These are phyloP conservation scores for Ligustrum vulgare DNA, from an alignment of 257 asterid species.

Conservation along the genomic window DNA sequence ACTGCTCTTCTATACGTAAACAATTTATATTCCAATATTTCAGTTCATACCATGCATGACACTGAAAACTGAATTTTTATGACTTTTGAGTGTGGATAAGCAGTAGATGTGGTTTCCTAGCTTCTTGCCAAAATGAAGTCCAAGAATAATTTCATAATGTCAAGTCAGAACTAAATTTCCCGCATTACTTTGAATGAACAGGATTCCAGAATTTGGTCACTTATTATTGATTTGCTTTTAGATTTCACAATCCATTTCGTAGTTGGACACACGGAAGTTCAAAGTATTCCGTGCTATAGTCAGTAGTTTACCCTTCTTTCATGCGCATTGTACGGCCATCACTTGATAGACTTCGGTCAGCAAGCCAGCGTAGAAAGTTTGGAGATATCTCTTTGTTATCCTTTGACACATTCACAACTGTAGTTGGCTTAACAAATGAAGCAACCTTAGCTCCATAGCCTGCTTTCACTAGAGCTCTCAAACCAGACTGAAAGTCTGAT, in stretches of 20 bases:
- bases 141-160: neutral
- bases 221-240: too few species aligned
- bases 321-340: constrained; percentile 62
- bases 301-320: constrained; percentile 67
- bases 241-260: neutral
- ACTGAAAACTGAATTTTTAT: neutral
- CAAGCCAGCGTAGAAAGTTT: constrained; percentile 59
- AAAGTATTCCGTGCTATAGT: neutral
- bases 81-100: neutral
- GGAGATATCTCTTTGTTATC: constrained; percentile 51
- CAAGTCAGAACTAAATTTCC: neutral
- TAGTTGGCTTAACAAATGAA: constrained; percentile 59
- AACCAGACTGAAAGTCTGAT: constrained; percentile 83
- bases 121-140: neutral
- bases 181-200: neutral
- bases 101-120: neutral
- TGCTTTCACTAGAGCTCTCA: constrained; percentile 83
- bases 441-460: constrained; percentile 85
- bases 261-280: neutral
- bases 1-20: neutral
- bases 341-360: constrained; percentile 65
- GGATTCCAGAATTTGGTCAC: neutral
- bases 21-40: neutral
- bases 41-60: neutral
- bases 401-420: constrained; percentile 60